phyloP scores from a whole-genome alignment of 106 monocot genomes.

The Posidonia australis region DNA sequence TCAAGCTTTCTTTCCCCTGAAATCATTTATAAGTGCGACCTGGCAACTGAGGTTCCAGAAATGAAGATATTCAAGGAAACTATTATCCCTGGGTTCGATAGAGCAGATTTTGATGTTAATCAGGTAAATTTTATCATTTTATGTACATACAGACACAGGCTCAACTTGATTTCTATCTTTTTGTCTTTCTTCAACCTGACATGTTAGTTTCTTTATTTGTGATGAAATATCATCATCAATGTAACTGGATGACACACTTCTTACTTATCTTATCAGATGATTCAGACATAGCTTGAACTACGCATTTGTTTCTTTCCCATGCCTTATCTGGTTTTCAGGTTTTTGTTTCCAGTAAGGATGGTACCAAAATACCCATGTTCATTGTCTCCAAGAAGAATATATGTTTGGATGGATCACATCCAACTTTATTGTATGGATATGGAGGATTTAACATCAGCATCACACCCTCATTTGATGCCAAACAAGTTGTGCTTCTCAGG shows the following conservation, averaged over 20 bases:
- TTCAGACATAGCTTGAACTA: neutral
- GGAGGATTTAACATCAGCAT: slow-evolving; percentile 86
- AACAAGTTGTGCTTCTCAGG: slow-evolving; percentile 46
- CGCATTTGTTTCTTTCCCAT: neutral
- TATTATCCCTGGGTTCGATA: slow-evolving; percentile 75
- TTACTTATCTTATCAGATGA: neutral
- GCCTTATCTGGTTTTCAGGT: slow-evolving; percentile 34
- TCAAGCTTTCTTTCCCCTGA: slow-evolving; percentile 84
- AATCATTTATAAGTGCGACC: slow-evolving; percentile 71
- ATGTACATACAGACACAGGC: too few relatives aligned
- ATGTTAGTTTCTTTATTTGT: too few relatives aligned
- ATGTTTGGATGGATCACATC: slow-evolving; percentile 69
- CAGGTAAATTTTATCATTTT: slow-evolving; percentile 38
- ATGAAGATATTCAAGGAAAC: slow-evolving; percentile 72
- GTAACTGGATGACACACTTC: too few relatives aligned
- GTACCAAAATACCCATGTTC: slow-evolving; percentile 88
- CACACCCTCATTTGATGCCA: slow-evolving; percentile 59
- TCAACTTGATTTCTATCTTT: too few relatives aligned
- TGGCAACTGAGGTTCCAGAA: slow-evolving; percentile 50
- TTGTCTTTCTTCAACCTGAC: too few relatives aligned
- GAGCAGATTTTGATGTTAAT: slow-evolving; percentile 53
- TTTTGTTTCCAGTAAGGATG: slow-evolving; percentile 78
- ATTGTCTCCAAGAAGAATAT: slow-evolving; percentile 74
- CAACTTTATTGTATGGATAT: slow-evolving; percentile 78
- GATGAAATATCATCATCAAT: too few relatives aligned